These are phyloP conservation scores for Saksenaea vasiformis DNA, from an alignment of 371 early-diverging fungal genomes.

Conservation along the genomic window DNA sequence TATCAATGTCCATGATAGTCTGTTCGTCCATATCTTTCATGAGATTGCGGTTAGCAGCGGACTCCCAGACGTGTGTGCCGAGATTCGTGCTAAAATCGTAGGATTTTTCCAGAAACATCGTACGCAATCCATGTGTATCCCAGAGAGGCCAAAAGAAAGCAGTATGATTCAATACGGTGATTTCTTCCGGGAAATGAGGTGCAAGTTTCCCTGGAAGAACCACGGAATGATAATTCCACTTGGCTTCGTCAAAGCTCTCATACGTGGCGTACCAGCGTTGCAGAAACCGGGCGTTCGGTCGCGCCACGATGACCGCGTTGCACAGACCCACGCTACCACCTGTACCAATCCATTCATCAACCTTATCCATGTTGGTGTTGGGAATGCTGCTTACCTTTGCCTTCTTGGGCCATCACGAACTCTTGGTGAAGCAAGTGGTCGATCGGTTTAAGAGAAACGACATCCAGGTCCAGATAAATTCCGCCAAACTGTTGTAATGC, in stretches of 20 bases:
- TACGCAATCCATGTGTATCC: slow-evolving; percentile 46
- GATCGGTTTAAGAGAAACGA: slow-evolving; percentile 46
- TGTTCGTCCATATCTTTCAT: slow-evolving; percentile 38
- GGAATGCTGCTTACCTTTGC: slow-evolving; percentile 28
- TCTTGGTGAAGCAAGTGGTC: slow-evolving; percentile 48
- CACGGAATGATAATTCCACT: slow-evolving; percentile 59
- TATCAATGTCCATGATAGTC: slow-evolving; percentile 43
- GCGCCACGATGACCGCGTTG: slow-evolving; percentile 54
- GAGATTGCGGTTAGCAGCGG: slow-evolving; percentile 46
- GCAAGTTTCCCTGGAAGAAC: slow-evolving; percentile 53
- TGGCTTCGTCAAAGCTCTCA: slow-evolving; percentile 36
- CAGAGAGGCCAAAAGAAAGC: slow-evolving; percentile 56
- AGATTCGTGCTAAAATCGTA: slow-evolving; percentile 43
- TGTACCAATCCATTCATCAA: slow-evolving; percentile 2
- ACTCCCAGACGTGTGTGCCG: slow-evolving; percentile 54
- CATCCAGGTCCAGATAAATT: slow-evolving; percentile 57
- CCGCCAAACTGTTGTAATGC: slow-evolving; percentile 49
- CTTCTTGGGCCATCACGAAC: slow-evolving; percentile 58
- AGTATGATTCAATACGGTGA: slow-evolving; percentile 41
- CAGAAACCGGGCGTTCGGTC: slow-evolving; percentile 49
- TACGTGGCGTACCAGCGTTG: slow-evolving; percentile 54
- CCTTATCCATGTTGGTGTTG: background rate
- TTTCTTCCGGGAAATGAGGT: slow-evolving; percentile 34
- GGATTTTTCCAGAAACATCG: slow-evolving; percentile 44
- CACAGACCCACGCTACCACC: slow-evolving; percentile 52